Evolutionary conservation across 2,329 filamentous ascomycete species (phyloP), one percentile per base, ranked within the genome.

Genomic region (Fusarium buxicola): DNA sequence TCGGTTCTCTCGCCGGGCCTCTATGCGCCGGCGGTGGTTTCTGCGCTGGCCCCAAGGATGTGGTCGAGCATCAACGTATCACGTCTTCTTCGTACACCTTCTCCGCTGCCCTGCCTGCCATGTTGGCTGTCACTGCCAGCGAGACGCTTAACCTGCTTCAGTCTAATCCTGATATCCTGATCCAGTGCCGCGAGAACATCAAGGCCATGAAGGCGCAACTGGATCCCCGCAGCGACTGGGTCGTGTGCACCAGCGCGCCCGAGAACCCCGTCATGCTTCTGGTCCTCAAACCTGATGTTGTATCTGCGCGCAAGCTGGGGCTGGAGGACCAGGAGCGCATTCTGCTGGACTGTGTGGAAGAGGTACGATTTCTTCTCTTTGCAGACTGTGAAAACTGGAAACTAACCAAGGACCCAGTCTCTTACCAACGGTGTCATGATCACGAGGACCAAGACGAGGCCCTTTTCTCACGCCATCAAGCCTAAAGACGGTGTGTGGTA

Each of bases 41-140:
- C 82, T 99, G 95, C 75, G 94, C 94, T 13, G 94, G 94, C 15
- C 89, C 90, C 34, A 89, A 89, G 65, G 95, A 97, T 73, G 94
- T 98, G 15, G 92, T 98, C 15, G 92, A 96, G 75, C 95, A 99
- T 74, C 95, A 99, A 79, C 93, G 95, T 66, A 94, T 99, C 72
- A 92, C 92, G 8, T 92, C 94, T 5, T 88, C 92, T 2, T 90
- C 94, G 0, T 99, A 98, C 76, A 98, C 95, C 4, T 99, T 92
- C 80, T 98, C 94, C 25, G 95, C 95, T 3, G 95, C 95, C 7
- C 83, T 99, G 30, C 95, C 95, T 5, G 95, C 95, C 16, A 90
- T 99, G 81, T 82, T 97, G 49, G 93, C 95, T 15, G 96, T 96
- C n/a, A 97, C 94, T 0, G 93, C 94, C 1, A 96, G 92, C 73